Percentiles rank a stretch among this genome's conserved stretches.
Evolutionary conservation across 2,329 filamentous ascomycete species (phyloP).

Genomic region (Pseudogymnoascus sp.): DNA sequence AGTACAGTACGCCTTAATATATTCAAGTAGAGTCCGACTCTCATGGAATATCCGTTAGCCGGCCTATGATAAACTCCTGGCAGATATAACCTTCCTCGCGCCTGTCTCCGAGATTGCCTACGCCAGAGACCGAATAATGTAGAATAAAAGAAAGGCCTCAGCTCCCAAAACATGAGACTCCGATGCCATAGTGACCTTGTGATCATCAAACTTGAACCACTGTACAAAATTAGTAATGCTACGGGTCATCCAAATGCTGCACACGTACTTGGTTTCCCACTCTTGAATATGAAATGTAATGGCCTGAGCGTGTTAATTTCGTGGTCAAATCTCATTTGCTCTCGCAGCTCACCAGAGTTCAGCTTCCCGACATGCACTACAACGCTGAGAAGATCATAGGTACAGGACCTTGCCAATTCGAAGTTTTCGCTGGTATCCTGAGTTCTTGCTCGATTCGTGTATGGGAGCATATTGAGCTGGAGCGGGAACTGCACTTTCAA

Average conservation of each 20-base stretch:
- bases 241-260: neutral
- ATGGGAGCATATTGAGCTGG: conserved; percentile 82
- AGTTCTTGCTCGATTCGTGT: conserved; percentile 60
- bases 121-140: conserved; percentile 58
- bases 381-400: conserved; percentile 82
- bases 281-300: conserved; percentile 84
- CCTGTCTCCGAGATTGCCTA: conserved; percentile 23
- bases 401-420: conserved; percentile 56
- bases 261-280: conserved; percentile 60
- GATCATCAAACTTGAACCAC: conserved; percentile 96
- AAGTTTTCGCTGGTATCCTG: conserved; percentile 42
- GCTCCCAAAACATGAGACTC: conserved; percentile 79
- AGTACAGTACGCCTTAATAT: neutral
- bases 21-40: neutral
- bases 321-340: neutral
- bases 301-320: conserved; percentile 38
- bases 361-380: conserved; percentile 91
- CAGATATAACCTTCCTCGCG: neutral
- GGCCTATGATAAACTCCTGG: neutral
- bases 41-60: neutral
- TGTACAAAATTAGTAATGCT: conserved; percentile 30
- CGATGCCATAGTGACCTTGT: conserved; percentile 76
- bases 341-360: conserved; percentile 52
- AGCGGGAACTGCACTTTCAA: conserved; percentile 79
- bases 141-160: conserved; percentile 87